Conservation (phyloP, 257 asterid species). For the Scutellaria barbata region DNA sequence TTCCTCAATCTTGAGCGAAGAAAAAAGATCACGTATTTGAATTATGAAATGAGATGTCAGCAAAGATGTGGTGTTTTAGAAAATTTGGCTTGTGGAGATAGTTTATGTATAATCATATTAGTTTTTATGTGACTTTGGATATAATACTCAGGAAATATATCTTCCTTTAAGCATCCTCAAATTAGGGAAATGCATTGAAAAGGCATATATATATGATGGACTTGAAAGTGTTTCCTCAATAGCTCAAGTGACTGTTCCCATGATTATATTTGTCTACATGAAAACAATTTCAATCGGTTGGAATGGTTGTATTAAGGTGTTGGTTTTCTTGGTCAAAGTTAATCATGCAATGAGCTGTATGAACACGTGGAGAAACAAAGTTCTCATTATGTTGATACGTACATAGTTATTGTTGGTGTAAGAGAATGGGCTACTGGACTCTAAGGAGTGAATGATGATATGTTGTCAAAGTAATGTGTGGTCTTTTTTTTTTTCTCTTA, state of each 20-base stretch:
- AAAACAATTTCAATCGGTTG: neutral
- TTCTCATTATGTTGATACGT: neutral
- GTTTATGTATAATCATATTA: neutral
- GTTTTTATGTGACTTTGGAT: neutral
- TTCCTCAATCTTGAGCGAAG: neutral
- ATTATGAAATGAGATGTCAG: neutral
- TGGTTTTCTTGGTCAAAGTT: neutral
- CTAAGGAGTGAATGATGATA: neutral
- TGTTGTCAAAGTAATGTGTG: neutral
- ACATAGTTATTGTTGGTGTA: neutral
- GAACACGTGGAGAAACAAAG: neutral
- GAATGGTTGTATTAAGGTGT: neutral
- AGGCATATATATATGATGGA: neutral
- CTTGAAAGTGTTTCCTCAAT: neutral
- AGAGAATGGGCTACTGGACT: constrained; percentile 11
- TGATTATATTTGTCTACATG: neutral
- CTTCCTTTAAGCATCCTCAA: neutral
- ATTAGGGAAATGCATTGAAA: neutral
- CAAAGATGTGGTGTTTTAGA: neutral
- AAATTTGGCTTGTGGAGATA: neutral
- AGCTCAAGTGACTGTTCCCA: no score
- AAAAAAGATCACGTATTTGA: no score
- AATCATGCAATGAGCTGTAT: neutral
- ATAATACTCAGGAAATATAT: neutral
- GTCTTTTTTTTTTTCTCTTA: neutral